phyloP scores from a whole-genome alignment of 805 yeast genomes.

The Geotrichum ghanense region DNA sequence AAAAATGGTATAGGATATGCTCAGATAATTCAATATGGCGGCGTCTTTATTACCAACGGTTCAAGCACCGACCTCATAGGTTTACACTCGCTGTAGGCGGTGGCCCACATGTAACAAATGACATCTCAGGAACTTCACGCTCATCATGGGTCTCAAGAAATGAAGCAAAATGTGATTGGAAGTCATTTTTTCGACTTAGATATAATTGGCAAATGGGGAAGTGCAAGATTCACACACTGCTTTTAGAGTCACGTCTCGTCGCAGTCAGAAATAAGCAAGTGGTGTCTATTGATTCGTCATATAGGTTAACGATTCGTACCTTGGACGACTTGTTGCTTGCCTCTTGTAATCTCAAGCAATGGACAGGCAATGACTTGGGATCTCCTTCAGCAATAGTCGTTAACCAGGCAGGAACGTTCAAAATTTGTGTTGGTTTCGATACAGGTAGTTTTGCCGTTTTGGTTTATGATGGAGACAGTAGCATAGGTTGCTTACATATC shows the following conservation, averaged over 20 bases:
- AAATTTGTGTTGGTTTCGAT: background rate
- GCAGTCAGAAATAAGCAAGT: conserved; percentile 3
- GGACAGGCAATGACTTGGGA: background rate
- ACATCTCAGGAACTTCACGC: background rate
- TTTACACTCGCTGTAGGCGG: background rate
- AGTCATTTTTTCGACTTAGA: conserved; percentile 5
- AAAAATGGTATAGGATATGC: conserved; percentile 5
- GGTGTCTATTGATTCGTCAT: conserved; percentile 2
- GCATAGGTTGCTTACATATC: background rate
- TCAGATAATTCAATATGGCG: conserved; percentile 6
- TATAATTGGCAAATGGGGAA: conserved; percentile 8
- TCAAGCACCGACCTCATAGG: background rate
- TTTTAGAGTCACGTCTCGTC: background rate
- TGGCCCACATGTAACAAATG: background rate
- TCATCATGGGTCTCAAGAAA: background rate
- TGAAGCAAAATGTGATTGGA: conserved; percentile 3
- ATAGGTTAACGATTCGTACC: background rate
- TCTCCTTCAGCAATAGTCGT: background rate
- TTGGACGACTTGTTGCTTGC: background rate
- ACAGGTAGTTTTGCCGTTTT: background rate
- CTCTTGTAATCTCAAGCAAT: background rate
- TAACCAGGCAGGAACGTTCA: background rate
- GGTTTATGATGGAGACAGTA: background rate
- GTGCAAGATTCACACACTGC: conserved; percentile 3
- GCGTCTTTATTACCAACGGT: background rate